Base-by-base conservation (phyloP, 2,329 filamentous ascomycete genomes). In the Pestalotiopsis sp. region DNA sequence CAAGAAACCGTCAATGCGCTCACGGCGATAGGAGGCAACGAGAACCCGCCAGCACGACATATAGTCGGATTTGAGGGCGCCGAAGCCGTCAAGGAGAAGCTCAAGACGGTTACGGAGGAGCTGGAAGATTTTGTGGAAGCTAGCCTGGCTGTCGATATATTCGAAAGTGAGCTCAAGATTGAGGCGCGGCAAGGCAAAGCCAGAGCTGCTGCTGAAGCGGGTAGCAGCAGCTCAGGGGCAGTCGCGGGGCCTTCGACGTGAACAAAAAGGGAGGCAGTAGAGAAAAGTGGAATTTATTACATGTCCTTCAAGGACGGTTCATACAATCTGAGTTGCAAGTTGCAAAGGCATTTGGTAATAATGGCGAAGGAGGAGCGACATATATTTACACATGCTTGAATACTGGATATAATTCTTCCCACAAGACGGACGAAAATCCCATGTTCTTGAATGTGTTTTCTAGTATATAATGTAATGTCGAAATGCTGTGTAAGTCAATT, bases 101-200 rank as follows among this genome's bases (percentile, higher is more conserved):
- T 99, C 67, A 97, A 97, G 83, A 98, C 94, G 2, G 93, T 98
- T 2, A 97, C 94, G 71, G 95, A 98, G 79, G 96, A 98, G 82
- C 83, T 98, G 68, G 96, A 98, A 79, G 96, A 98, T 73, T 98
- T 98, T 80, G 92, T 97, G 36, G 94, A 97, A 74, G 92, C 94
- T 31, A 98, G 94, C 75, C 86, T 92, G 72, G 91, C 93, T 0
- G 94, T 96, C 17, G 95, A 97, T 78, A 92, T 94, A 36, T 88
- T 88, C 69, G 86, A 89, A 57, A 87, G 82, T 73, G 86, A 88
- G 76, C 76, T 88, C 45, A 85, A 84, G 69, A 80, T 79, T 2
- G 86, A 88, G 75, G 86, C 84, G 2, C 82, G 83, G 64, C 81
- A 84, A 65, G 81, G 80, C 20, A 66, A 60, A 39, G 59, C 59